Evolutionary conservation across 139 green algal species (phyloP), one percentile per base, ranked within the genome.

Genomic region (Yamagishiella unicocca): DNA sequence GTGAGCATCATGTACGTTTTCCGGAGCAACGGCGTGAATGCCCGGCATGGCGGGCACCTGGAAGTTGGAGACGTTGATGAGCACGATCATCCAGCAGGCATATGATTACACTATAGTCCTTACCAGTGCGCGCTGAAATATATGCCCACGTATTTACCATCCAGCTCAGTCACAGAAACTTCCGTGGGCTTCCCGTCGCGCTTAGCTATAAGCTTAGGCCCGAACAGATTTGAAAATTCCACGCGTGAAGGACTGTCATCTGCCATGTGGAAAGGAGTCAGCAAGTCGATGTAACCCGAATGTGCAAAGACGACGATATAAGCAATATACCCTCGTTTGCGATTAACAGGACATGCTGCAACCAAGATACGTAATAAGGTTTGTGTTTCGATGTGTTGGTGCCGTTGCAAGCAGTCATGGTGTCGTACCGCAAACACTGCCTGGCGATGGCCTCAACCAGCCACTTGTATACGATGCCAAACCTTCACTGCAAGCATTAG

Each of bases 91-190:
- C 1, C 71, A 79, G 37, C 58, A 76, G 22, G 40, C 71, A 79
- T 58, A 29, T 33, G 27, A 5, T 14, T 22, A 50, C 22, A 2
- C 2, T 27, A 50, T 50, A 3, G 50, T 38, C 1, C 83, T 50
- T 19, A 84, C 72, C 92, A 93, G 58, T 93, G 90, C 1, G 92
- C 92, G 61, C 81, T 89, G 68, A 93, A 94, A 73, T 94, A 94
- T 1, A 94, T 22, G 14, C 68, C 88, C 7, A 94, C 89, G 73
- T 92, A 91, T 64, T 94, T 93, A 45, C 88, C 89, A 0, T 88
- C 40, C 12, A 92, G 70, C 27, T 72, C 87, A 29, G 72, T 62
- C 8, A 86, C 45, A 8, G 45, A 61, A 17, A 66, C 55, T 35
- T 66, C 29, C 29, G 25, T 31, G 3, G 38, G 14, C 40, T 82